A percentile compares a stretch with the other conserved stretches of the same genome.
phyloP scores from a whole-genome alignment of 106 monocot species.

The Dioscorea dumetorum region DNA sequence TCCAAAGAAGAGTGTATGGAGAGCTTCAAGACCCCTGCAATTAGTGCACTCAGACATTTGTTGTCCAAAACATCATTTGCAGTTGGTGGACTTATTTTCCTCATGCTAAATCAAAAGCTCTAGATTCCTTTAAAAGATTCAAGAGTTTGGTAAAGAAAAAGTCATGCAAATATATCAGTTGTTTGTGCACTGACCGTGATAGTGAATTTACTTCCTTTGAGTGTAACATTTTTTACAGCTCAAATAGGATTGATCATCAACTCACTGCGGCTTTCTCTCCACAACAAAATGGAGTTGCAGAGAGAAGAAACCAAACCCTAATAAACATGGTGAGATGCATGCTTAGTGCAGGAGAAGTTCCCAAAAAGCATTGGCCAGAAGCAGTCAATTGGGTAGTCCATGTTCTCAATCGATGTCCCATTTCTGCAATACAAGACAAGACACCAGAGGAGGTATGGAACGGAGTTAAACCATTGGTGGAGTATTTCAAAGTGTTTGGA shows the following conservation, averaged over 20 bases:
- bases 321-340: neutral
- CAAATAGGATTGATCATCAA: neutral
- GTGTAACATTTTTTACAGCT: neutral
- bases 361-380: neutral
- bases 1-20: too few species aligned
- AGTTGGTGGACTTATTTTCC: too few species aligned
- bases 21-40: too few species aligned
- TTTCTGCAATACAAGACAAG: neutral
- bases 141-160: too few species aligned
- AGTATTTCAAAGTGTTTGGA: neutral
- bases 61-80: too few species aligned
- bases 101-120: too few species aligned
- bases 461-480: neutral
- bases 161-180: neutral
- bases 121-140: too few species aligned
- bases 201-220: neutral
- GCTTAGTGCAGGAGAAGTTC: neutral
- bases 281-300: neutral
- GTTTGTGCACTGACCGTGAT: neutral
- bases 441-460: neutral
- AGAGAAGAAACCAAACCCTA: neutral
- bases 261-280: neutral
- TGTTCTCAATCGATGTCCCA: constrained; percentile 1
- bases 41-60: too few species aligned
- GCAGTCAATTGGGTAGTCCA: neutral